These are phyloP conservation scores for Neurospora sp. DNA, from an alignment of 495 filamentous ascomycete species.

Conservation along the genomic window DNA sequence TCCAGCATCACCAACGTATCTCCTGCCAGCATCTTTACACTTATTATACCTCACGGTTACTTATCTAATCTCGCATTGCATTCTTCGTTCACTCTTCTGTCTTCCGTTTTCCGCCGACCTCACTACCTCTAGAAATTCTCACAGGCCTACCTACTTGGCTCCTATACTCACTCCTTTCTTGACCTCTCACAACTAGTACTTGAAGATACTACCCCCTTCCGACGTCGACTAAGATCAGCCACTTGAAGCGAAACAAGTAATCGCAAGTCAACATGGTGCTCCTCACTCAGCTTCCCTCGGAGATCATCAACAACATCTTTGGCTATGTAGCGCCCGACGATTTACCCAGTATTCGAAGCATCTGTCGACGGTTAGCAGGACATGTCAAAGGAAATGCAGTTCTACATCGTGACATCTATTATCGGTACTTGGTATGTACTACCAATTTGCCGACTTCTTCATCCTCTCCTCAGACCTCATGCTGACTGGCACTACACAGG, in stretches of 20 bases:
- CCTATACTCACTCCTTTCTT: not conserved
- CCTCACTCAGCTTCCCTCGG: conserved; percentile 40
- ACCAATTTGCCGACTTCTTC: not conserved
- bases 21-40: not conserved
- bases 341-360: conserved; percentile 32
- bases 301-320: conserved; percentile 49
- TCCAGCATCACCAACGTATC: not conserved
- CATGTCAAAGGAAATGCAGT: conserved; percentile 40
- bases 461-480: not conserved
- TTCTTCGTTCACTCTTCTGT: not conserved
- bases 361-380: conserved; percentile 37
- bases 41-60: not conserved
- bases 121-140: not conserved
- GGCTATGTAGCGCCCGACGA: conserved; percentile 43
- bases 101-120: not conserved
- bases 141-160: not conserved
- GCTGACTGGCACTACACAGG: conserved; percentile 18
- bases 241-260: not conserved
- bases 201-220: not conserved
- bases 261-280: conserved; percentile 13
- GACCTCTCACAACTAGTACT: not conserved
- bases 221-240: not conserved
- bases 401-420: conserved; percentile 45
- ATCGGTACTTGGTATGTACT: conserved; percentile 28
- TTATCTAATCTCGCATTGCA: not conserved